A percentile compares a stretch with the other conserved stretches of the same genome.
Conservation (phyloP, 2,329 filamentous ascomycete species). For the Arthroderma sp. region DNA sequence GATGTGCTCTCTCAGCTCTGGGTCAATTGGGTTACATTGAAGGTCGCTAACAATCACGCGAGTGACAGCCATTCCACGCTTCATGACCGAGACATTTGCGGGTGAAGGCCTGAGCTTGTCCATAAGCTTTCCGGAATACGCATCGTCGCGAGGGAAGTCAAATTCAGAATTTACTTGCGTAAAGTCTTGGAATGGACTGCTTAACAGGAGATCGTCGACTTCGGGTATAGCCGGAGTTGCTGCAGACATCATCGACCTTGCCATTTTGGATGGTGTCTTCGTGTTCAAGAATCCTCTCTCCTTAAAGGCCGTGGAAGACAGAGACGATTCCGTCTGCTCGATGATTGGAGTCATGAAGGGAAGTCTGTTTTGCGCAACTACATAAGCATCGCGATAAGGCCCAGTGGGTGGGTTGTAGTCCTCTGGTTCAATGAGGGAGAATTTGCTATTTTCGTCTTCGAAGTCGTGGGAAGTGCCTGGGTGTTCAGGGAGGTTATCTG, state of each 20-base stretch:
- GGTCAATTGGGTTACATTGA: constrained; percentile 82
- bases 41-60: constrained; percentile 56
- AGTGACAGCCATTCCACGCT: not conserved
- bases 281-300: constrained; percentile 48
- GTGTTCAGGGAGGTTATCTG: not conserved
- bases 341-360: constrained; percentile 99
- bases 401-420: constrained; percentile 70
- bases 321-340: constrained; percentile 80
- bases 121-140: constrained; percentile 24
- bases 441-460: constrained; percentile 38
- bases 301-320: constrained; percentile 48
- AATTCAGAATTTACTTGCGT: constrained; percentile 38
- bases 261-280: constrained; percentile 64
- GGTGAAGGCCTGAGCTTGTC: constrained; percentile 23
- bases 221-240: constrained; percentile 20
- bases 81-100: constrained; percentile 7
- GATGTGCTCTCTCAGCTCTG: constrained; percentile 60
- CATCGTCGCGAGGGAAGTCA: constrained; percentile 18
- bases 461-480: not conserved
- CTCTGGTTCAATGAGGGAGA: constrained; percentile 69
- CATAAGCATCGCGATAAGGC: constrained; percentile 66
- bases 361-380: constrained; percentile 76
- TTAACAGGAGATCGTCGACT: constrained; percentile 39
- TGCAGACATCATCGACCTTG: constrained; percentile 9
- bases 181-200: constrained; percentile 61